Evolutionary conservation across 352 stramenopile genomes (phyloP).

Genomic region (Globisporangium radiosum): DNA sequence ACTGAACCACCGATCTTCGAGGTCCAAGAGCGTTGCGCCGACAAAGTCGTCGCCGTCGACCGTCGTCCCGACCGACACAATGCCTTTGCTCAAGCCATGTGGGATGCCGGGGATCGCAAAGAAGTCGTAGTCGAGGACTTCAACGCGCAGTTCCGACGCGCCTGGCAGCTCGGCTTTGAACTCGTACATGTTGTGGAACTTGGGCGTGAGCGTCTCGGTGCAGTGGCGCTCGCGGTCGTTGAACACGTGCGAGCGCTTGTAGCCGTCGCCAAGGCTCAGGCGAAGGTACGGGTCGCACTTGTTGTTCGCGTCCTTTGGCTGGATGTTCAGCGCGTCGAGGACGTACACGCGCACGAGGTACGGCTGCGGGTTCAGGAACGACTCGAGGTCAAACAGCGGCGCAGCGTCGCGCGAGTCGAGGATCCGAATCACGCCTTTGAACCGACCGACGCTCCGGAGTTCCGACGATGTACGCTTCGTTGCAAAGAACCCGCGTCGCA

Average conservation of each 20-base stretch:
- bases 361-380: constrained; percentile 64
- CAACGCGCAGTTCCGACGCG: constrained; percentile 57
- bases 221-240: constrained; percentile 80
- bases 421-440: constrained; percentile 88
- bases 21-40: constrained; percentile 87
- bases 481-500: constrained; percentile 24
- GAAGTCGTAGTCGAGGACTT: constrained; percentile 70
- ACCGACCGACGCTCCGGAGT: constrained; percentile 65
- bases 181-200: constrained; percentile 90
- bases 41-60: constrained; percentile 85
- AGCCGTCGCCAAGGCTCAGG: constrained; percentile 71
- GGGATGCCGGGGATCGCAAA: constrained; percentile 55
- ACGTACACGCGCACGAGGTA: constrained; percentile 87
- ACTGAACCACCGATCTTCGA: constrained; percentile 92
- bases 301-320: constrained; percentile 78
- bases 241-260: constrained; percentile 58
- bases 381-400: constrained; percentile 65
- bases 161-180: constrained; percentile 86
- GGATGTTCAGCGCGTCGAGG: constrained; percentile 71
- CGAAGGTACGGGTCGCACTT: constrained; percentile 83
- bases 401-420: constrained; percentile 61
- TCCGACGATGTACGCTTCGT: constrained; percentile 21
- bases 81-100: constrained; percentile 39
- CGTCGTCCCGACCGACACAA: constrained; percentile 39
- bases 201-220: constrained; percentile 62